Evolutionary conservation across 345 rosid genomes (phyloP).

Genomic region (Eucalyptus regnans): DNA sequence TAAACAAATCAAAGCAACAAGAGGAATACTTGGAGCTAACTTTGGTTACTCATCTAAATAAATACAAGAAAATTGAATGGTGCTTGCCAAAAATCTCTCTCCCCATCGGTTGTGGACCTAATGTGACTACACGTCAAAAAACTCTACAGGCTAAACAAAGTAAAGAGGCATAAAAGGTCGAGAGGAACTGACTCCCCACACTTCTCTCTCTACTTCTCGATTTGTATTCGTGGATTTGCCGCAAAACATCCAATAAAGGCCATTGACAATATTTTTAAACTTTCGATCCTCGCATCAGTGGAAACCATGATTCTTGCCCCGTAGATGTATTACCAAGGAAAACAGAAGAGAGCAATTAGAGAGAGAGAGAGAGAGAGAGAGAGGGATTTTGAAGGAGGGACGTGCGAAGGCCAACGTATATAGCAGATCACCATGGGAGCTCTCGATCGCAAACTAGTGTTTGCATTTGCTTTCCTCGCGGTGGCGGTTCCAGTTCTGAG

Average conservation of each 20-base stretch:
- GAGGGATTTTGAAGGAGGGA: neutral
- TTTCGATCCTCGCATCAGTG: neutral
- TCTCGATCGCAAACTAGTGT: neutral
- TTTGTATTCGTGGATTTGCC: neutral
- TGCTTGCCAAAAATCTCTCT: too few species aligned
- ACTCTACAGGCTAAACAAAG: too few species aligned
- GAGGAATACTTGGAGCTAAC: too few species aligned
- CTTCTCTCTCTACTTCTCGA: too few species aligned
- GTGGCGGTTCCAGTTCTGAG: constrained; percentile 2
- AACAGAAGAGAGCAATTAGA: neutral
- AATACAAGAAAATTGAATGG: too few species aligned
- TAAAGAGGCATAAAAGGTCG: too few species aligned
- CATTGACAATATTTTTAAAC: neutral
- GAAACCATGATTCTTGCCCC: neutral
- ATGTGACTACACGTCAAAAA: too few species aligned
- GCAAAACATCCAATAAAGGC: neutral
- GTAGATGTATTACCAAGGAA: neutral
- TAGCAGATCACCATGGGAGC: neutral
- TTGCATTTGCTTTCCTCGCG: constrained; percentile 7
- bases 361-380: neutral
- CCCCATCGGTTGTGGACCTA: too few species aligned
- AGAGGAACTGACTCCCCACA: too few species aligned
- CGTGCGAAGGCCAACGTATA: neutral
- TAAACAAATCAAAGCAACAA: too few species aligned
- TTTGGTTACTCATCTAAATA: too few species aligned